Conservation (phyloP, 106 monocot genomes). For the Dactylorhiza incarnata region DNA sequence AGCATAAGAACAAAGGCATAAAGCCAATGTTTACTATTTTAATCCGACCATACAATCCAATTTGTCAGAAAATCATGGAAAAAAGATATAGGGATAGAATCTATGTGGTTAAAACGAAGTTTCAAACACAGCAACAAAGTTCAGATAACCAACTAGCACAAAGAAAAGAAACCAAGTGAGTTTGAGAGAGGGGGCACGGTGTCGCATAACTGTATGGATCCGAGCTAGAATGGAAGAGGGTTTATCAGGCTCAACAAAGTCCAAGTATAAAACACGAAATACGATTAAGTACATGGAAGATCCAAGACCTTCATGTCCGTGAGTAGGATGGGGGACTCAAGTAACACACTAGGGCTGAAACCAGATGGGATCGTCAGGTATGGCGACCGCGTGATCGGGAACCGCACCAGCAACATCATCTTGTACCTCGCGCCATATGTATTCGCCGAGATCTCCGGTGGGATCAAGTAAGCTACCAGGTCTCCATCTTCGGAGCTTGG, state of each 20-base stretch:
- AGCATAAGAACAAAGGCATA: too few species aligned
- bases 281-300: background rate
- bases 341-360: slow-evolving; percentile 61
- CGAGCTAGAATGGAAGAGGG: background rate
- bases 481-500: slow-evolving; percentile 15
- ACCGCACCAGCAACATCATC: slow-evolving; percentile 58
- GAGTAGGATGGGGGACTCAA: slow-evolving; percentile 83
- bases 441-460: background rate
- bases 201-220: too few species aligned
- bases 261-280: background rate
- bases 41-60: too few species aligned
- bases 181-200: too few species aligned
- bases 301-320: slow-evolving; percentile 61
- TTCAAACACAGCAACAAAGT: too few species aligned
- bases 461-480: slow-evolving; percentile 2
- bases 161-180: too few species aligned
- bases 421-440: slow-evolving; percentile 42
- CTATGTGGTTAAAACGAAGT: too few species aligned
- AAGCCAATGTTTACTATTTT: too few species aligned
- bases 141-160: too few species aligned
- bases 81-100: too few species aligned
- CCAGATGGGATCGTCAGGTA: slow-evolving; percentile 56
- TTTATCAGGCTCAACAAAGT: background rate
- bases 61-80: too few species aligned
- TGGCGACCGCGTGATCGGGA: slow-evolving; percentile 57